These are phyloP conservation scores for Pezicula neosporulosa DNA, from an alignment of 2,329 filamentous ascomycete genomes.

Conservation along the genomic window DNA sequence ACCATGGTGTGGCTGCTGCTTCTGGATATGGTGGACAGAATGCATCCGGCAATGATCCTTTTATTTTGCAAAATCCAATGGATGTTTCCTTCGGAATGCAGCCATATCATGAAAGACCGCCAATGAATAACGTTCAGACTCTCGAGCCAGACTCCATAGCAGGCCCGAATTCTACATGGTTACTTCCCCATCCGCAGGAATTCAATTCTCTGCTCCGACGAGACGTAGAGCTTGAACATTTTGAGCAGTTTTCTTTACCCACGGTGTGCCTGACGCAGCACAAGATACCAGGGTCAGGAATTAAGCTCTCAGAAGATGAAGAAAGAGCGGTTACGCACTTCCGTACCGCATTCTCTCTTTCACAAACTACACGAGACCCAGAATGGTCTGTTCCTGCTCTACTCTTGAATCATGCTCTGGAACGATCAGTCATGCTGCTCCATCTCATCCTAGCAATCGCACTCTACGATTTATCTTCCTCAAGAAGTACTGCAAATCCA, in stretches of 20 bases:
- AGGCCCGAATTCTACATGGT: too few species aligned
- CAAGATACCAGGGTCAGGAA: not conserved
- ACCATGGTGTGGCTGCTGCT: too few species aligned
- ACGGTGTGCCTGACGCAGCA: not conserved
- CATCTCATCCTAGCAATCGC: conserved; percentile 2
- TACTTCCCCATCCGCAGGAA: too few species aligned
- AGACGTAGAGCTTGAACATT: too few species aligned
- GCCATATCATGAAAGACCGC: too few species aligned
- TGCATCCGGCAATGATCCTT: too few species aligned
- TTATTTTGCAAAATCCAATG: too few species aligned
- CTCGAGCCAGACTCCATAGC: too few species aligned
- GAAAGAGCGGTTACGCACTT: conserved; percentile 5
- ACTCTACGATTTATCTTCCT: conserved; percentile 2
- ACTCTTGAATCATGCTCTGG: not conserved
- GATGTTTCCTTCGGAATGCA: too few species aligned
- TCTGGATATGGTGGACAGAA: too few species aligned
- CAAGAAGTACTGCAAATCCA: not conserved
- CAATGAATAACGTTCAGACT: too few species aligned
- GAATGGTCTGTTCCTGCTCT: conserved; percentile 5
- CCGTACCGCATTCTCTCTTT: conserved; percentile 5
- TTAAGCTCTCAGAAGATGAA: conserved; percentile 1
- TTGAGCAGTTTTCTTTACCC: not conserved
- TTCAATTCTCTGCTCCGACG: too few species aligned
- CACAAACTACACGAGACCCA: conserved; percentile 8
- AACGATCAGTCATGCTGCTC: not conserved